Percentiles rank a stretch among this genome's conserved stretches.
phyloP scores from a whole-genome alignment of 164 flowering plant genomes.

The Nymphaea colorata region DNA sequence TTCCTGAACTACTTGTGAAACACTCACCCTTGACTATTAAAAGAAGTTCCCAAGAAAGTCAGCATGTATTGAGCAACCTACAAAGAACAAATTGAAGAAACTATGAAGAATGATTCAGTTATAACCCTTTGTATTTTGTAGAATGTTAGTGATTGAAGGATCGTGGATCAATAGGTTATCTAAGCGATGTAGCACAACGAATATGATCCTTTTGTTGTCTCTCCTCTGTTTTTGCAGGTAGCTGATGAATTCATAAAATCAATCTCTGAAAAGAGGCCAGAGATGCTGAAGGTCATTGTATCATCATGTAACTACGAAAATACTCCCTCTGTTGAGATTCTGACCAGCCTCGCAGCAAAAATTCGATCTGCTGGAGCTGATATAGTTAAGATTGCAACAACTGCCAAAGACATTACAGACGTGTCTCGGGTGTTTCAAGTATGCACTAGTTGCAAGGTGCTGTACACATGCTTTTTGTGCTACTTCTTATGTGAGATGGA shows the following conservation, averaged over 20 bases:
- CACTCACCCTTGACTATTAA: too few relatives aligned
- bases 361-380: conserved; percentile 49
- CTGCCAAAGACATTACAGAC: conserved; percentile 36
- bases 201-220: too few relatives aligned
- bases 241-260: conserved; percentile 19
- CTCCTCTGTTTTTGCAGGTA: conserved; percentile 20
- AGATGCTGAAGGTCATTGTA: conserved; percentile 23
- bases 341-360: conserved; percentile 22
- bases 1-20: neutral
- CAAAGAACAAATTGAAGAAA: too few relatives aligned
- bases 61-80: too few relatives aligned
- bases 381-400: conserved; percentile 31
- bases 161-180: too few relatives aligned
- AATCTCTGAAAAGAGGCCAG: conserved; percentile 5
- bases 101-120: too few relatives aligned
- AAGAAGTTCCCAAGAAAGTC: too few relatives aligned
- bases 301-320: conserved; percentile 16
- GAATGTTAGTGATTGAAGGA: too few relatives aligned
- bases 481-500: neutral
- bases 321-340: conserved; percentile 29
- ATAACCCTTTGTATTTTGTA: too few relatives aligned
- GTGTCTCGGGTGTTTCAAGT: conserved; percentile 26
- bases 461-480: neutral
- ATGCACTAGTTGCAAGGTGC: conserved; percentile 38
- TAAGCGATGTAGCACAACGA: too few relatives aligned